Base-by-base conservation (phyloP, 1,284 basidiomycete genomes). In the Ustilago lituana region DNA sequence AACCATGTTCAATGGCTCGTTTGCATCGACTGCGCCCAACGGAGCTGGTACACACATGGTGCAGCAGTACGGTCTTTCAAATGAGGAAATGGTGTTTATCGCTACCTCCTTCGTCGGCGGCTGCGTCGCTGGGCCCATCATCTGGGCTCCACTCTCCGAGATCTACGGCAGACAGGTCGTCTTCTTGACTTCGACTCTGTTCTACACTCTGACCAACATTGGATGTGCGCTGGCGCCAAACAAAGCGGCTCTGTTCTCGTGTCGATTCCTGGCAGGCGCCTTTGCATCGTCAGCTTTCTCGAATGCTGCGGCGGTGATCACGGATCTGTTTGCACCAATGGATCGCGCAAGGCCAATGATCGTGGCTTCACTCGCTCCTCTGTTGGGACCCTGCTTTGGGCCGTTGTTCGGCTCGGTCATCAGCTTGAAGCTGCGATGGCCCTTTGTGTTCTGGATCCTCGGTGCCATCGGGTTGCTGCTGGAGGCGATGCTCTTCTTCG, bases 71-170 rank as follows among this genome's bases (percentile, higher is more conserved):
- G 44, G 35, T 0, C 50, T 68, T 9, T 52, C 65, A 4, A 45
- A 55, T 19, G 58, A 62, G 14, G 58, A 69, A 26, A 38, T 60
- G 37, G 50, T 55, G 11, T 53, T 73, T 14, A 49, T 65, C 10
- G 36, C 66, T 3, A 55, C 66, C 3, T 61, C 67, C 0, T 73
- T 69, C 26, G 62, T 73, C 11, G 66, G 59, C 17, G 71, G 71
- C 2, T 73, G 66, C 36, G 62, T 65, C 0, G 59, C 63, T 5
- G 71, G 71, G 4, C 71, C 71, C 2, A 38, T 69, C 38, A 5
- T 73, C 8, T 73, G 65, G 66, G 66, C 62, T 4, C 71, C 71
- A 10, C 35, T 69, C 5, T 73, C 71, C 7, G 71, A 73, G 20
- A 36, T 57, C 15, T 60, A 52, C 27, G 64, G 58, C 9, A 23